phyloP scores from a whole-genome alignment of 2,329 filamentous ascomycete genomes.

The Neonectria ditissima region DNA sequence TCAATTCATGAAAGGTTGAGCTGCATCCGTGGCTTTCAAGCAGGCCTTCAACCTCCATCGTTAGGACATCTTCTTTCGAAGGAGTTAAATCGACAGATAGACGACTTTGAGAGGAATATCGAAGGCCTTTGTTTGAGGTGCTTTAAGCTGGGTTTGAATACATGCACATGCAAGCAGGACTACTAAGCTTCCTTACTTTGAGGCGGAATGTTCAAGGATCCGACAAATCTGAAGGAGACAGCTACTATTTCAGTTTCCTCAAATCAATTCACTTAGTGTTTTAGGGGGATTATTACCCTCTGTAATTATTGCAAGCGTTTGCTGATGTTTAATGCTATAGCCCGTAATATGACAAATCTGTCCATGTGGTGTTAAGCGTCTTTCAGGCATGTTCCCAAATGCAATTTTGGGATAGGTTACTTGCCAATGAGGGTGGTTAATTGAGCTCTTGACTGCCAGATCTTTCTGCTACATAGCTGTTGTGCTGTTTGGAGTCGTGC shows the following conservation, averaged over 20 bases:
- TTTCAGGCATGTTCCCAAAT: background rate
- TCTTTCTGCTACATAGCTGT: background rate
- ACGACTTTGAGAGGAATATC: background rate
- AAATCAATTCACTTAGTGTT: background rate
- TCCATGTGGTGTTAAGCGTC: background rate
- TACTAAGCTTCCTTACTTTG: background rate
- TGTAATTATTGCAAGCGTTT: background rate
- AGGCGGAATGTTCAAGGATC: background rate
- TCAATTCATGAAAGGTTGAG: too few species aligned
- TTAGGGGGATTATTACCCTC: background rate
- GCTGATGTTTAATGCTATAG: too few species aligned
- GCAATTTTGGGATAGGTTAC: too few species aligned
- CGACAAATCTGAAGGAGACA: background rate
- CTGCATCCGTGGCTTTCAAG: too few species aligned
- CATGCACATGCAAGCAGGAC: background rate
- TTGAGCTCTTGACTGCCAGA: background rate
- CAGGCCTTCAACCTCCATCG: too few species aligned
- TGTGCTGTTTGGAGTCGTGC: background rate
- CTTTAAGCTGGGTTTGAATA: background rate
- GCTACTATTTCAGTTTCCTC: background rate
- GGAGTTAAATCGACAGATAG: too few species aligned
- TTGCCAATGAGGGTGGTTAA: fast-evolving
- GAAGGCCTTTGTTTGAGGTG: slow-evolving; percentile 9
- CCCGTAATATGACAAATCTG: too few species aligned
- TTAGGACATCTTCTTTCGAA: too few species aligned